Conservation (phyloP, 2,329 filamentous ascomycete genomes). For the Stagonosporopsis vannaccii region DNA sequence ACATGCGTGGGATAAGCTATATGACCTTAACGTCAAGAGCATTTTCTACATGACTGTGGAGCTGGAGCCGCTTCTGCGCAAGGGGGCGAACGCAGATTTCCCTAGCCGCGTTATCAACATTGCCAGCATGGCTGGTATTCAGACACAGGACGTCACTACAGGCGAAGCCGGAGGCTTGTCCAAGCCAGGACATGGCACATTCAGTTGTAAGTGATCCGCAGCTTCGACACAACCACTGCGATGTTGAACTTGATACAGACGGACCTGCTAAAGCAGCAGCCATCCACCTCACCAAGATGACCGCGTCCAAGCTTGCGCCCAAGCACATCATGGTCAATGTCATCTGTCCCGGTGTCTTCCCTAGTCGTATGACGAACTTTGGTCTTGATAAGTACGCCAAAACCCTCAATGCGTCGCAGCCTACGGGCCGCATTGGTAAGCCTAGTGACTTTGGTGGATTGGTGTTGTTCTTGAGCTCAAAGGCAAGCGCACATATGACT, state of each 20-base stretch:
- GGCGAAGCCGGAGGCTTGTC: constrained; percentile 59
- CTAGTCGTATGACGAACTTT: constrained; percentile 63
- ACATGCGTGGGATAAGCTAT: constrained; percentile 64
- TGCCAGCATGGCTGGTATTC: constrained; percentile 57
- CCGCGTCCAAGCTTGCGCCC: constrained; percentile 59
- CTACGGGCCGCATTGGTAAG: constrained; percentile 57
- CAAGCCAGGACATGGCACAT: constrained; percentile 61
- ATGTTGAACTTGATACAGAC: constrained; percentile 34
- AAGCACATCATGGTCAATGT: constrained; percentile 61
- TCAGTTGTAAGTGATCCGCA: constrained; percentile 47
- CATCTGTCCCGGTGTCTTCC: constrained; percentile 56
- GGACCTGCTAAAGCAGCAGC: constrained; percentile 62
- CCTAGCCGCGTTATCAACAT: constrained; percentile 62
- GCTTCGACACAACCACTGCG: not conserved
- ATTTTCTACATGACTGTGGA: constrained; percentile 58
- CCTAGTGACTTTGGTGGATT: constrained; percentile 58
- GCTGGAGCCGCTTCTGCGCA: constrained; percentile 57
- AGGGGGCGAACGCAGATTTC: constrained; percentile 52
- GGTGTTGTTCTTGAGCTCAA: constrained; percentile 54
- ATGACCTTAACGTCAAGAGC: constrained; percentile 62
- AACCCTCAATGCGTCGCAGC: constrained; percentile 55
- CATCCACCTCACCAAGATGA: constrained; percentile 61
- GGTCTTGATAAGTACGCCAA: constrained; percentile 60
- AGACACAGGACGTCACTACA: constrained; percentile 56
- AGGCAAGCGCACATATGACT: constrained; percentile 53